Conservation (phyloP, 2,329 filamentous ascomycete species). For the Curvularia eragrostidis region DNA sequence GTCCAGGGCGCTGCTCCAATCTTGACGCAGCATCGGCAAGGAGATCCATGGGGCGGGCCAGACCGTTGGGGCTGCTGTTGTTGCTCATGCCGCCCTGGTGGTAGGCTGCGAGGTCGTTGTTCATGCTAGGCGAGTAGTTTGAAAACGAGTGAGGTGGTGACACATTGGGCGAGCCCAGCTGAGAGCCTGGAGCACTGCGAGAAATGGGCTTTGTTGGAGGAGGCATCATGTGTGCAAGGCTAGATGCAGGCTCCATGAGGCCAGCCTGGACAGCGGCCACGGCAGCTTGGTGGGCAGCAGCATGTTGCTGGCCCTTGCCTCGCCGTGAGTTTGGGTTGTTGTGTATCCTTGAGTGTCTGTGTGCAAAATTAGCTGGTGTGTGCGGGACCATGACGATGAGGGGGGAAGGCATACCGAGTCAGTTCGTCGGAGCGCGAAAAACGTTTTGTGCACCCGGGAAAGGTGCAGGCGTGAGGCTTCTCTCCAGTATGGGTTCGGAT, state of each 20-base stretch:
- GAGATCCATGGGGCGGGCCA: conserved; percentile 68
- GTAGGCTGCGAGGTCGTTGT: conserved; percentile 65
- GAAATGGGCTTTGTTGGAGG: conserved; percentile 76
- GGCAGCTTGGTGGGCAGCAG: conserved; percentile 64
- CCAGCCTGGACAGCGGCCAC: conserved; percentile 59
- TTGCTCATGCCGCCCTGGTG: conserved; percentile 42
- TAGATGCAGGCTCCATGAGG: conserved; percentile 58
- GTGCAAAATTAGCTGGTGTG: conserved; percentile 19
- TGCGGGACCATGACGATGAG: neutral
- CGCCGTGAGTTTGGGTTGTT: conserved; percentile 97
- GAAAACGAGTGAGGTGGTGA: conserved; percentile 90
- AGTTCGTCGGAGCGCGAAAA: conserved; percentile 97
- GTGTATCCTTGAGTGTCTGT: conserved; percentile 93
- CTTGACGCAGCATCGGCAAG: conserved; percentile 73
- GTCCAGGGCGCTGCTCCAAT: conserved; percentile 66
- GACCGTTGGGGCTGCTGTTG: conserved; percentile 56
- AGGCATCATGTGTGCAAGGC: conserved; percentile 74
- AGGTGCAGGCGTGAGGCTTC: conserved; percentile 96
- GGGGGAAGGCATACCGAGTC: conserved; percentile 57
- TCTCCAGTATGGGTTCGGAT: conserved; percentile 98
- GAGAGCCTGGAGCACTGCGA: conserved; percentile 85
- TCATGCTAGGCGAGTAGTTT: conserved; percentile 64
- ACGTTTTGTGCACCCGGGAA: conserved; percentile 93
- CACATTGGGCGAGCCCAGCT: conserved; percentile 90
- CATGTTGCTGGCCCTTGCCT: conserved; percentile 78